Base-by-base conservation (phyloP, 495 filamentous ascomycete genomes). In the Talaromyces stipitatus region DNA sequence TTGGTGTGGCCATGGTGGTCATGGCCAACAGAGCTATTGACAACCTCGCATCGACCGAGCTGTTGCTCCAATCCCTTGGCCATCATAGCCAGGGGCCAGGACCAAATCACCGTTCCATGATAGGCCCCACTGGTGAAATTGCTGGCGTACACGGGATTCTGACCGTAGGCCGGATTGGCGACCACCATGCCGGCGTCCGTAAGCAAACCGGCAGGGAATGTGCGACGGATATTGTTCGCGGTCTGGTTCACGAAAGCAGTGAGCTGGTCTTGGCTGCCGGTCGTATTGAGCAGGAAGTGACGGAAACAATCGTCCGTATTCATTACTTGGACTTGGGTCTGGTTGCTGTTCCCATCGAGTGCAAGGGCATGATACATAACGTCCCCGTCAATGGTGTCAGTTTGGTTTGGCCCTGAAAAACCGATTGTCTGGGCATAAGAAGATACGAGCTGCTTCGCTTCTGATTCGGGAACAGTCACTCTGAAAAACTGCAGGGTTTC, bases 81-180 rank as follows among this genome's bases (percentile, higher is more conserved):
- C 79, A 85, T 84, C 82, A 86, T 85, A 3, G 82, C 80, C 24
- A 85, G 69, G 33, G 77, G 84, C 82, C 83, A 87, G 54, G 74
- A 73, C 83, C 84, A 86, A 7, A 87, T 73, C 0, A 87, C 84
- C 0, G 83, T 84, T 0, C 84, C 84, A 58, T 87, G 84, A 57
- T 86, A 87, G 0, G 80, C 80, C 28, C 69, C 69, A 5, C 72
- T 79, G 0, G 79, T 82, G 56, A 72, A 87, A 55, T 83, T 82
- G 4, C 60, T 66, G 4, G 75, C 72, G 30, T 80, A 77, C 6
- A 69, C 72, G 0, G 73, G 68, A 36, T 77, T 69, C 0, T 62
- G 71, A 2, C 79, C 80, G 56, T 79, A 85, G 1, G 84, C 82
- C 0, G 84, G 84, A 51, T 87, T 87, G 6, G 84, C 78, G 41